Percentiles rank a stretch among this genome's conserved stretches.
Conservation (phyloP, 768 basidiomycete species). For the Steccherinum ochraceum region DNA sequence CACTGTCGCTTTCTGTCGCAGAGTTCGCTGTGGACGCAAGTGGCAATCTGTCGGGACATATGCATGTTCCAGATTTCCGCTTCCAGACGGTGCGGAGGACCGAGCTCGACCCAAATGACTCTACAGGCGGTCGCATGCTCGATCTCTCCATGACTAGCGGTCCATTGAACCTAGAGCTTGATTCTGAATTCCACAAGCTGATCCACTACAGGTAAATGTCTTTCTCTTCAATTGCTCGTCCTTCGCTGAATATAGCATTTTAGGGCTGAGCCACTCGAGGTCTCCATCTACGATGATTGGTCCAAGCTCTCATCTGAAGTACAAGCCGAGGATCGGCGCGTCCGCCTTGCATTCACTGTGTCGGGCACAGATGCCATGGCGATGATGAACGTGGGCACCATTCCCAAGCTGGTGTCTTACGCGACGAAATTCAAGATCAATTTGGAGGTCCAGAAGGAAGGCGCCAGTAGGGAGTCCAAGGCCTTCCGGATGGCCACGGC, state of each 20-base stretch:
- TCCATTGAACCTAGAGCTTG: conserved; percentile 54
- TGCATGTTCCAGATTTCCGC: conserved; percentile 60
- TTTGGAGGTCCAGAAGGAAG: conserved; percentile 64
- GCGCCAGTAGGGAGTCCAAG: conserved; percentile 72
- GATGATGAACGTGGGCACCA: conserved; percentile 64
- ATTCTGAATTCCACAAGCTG: conserved; percentile 72
- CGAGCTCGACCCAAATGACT: conserved; percentile 30
- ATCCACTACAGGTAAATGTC: conserved; percentile 65
- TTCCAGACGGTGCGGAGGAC: conserved; percentile 69
- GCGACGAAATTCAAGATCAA: conserved; percentile 69
- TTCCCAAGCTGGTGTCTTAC: conserved; percentile 72
- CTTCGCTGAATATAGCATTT: conserved; percentile 1
- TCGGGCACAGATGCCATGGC: conserved; percentile 62
- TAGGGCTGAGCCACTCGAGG: conserved; percentile 73
- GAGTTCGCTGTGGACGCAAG: conserved; percentile 49
- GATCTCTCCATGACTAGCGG: conserved; percentile 74
- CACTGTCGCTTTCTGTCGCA: conserved; percentile 61
- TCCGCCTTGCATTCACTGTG: conserved; percentile 72
- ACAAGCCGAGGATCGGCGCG: conserved; percentile 41
- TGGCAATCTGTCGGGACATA: conserved; percentile 66
- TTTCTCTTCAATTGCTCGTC: not conserved
- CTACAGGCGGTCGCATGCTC: conserved; percentile 44
- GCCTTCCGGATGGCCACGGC: conserved; percentile 69
- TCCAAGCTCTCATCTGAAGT: conserved; percentile 37
- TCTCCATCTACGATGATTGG: conserved; percentile 83